Evolutionary conservation across 2,329 filamentous ascomycete genomes (phyloP), one percentile per base, ranked within the genome.

Genomic region (Fusarium virguliforme): DNA sequence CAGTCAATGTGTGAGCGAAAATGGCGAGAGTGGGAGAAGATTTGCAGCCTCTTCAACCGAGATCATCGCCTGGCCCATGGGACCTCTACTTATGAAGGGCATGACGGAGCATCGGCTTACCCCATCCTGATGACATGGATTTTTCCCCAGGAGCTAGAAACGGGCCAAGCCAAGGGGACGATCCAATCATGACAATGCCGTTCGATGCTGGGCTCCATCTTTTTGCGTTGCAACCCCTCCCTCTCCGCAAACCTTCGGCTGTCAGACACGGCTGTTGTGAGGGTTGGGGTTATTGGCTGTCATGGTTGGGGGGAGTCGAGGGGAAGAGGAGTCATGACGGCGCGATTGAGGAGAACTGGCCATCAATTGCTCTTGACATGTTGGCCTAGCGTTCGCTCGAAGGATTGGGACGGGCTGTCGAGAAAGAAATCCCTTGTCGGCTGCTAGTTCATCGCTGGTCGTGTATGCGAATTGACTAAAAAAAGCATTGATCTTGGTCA

Each of bases 201-300:
- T 41, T 30, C 48, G 35, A 35, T 40, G 54, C n/a, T 54, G 13
- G 62, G 64, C 69, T 66, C 74, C 74, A 75, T 74, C 28, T 48
- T 43, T 54, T 46, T 57, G 50, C 54, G 48, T 60, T 50, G 43
- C 51, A 46, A 66, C 74, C 74, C 69, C 73, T 74, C 70, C 71
- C 67, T 66, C 74, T 68, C 74, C 53, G 70, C 70, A 68, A 64
- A 68, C 72, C 74, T 59, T 74, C 74, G 74, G 74, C 67, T 76
- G 50, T 64, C 56, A 55, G 67, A 64, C 70, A 75, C 74, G 74
- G 74, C 74, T 74, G 70, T 76, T 76, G 74, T 46, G 59, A 61
- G 70, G 62, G 64, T 60, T 59, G 24, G 50, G 50, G 32, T 37
- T 53, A 9, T 4, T n/a, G 24, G 50, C 6, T 46, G 22, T 46